Percentiles rank a stretch among this genome's conserved stretches.
phyloP scores from a whole-genome alignment of 768 basidiomycete genomes.

The Mycena chlorophos region DNA sequence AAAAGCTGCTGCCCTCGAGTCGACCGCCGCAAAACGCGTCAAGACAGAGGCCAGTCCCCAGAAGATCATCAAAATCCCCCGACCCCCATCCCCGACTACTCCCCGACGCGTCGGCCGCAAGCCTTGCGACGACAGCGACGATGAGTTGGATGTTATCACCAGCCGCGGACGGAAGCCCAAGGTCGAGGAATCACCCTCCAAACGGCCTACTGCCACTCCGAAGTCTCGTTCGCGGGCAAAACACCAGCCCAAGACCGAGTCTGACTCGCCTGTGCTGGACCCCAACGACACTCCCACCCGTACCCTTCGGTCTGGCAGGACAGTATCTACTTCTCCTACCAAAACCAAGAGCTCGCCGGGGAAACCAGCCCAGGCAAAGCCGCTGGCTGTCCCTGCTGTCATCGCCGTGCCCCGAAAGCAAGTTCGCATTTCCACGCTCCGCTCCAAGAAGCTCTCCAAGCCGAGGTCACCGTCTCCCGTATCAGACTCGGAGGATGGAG shows the following conservation, averaged over 20 bases:
- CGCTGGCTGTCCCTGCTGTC: neutral
- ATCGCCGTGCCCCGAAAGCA: neutral
- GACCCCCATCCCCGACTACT: neutral
- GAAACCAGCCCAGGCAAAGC: neutral
- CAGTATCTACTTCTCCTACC: neutral
- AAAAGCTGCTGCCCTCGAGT: neutral
- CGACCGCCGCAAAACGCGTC: neutral
- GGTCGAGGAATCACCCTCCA: neutral
- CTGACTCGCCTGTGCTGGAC: neutral
- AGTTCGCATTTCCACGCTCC: neutral
- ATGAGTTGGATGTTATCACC: neutral
- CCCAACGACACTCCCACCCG: neutral
- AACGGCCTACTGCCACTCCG: too few relatives aligned
- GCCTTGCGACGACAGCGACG: neutral
- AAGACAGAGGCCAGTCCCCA: neutral
- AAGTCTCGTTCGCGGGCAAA: too few relatives aligned
- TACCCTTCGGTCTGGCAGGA: neutral
- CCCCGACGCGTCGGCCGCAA: neutral
- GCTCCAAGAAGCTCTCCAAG: conserved; percentile 3
- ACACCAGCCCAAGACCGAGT: too few relatives aligned
- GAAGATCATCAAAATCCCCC: neutral
- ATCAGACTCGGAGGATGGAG: conserved; percentile 13
- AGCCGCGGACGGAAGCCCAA: neutral
- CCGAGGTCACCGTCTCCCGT: conserved; percentile 9
- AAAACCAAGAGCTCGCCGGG: neutral